Base-by-base conservation (phyloP, 2,329 filamentous ascomycete species). In the Trichophyton simii region DNA sequence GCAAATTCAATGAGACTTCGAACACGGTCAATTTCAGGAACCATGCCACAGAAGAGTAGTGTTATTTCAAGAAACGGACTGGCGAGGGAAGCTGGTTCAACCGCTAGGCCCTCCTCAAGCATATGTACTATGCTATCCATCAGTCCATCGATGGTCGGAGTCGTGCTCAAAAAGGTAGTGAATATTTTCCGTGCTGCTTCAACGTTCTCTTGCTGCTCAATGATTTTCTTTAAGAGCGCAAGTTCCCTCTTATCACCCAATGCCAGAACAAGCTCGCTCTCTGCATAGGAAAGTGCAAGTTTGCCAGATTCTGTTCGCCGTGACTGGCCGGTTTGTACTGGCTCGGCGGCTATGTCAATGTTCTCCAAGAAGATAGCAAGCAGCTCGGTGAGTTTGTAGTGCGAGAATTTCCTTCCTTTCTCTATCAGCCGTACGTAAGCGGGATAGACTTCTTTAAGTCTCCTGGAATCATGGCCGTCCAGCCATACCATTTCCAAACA, bases 401-500 rank as follows among this genome's bases (percentile, higher is more conserved):
- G 72, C 3, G 75, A 76, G 66, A 76, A 79, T 25, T 74, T 75
- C 60, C 77, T 72, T 11, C 77, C 77, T 64, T 77, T 78, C 46
- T 79, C 78, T 3, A 79, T 59, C 46, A 77, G 68, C 25, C 71
- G 72, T 62, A 68, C 65, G 60, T 79, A 78, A 28, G 68, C 66
- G 3, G 73, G 69, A 67, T 86, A 87, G 65, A 84, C 82, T 2
- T 71, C 67, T 2, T 80, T 77, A 28, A 85, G 69, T 7, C 81
- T 79, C 62, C 80, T 74, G 25, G 68, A 69, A 57, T 77, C 74
- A 13, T 74, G 71, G 11, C 75, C 70, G 64, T 88, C 85, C n/a
- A 85, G 80, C 65, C 78, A 78, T 62, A 89, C 76, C 38, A 87
- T 80, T 64, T 81, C 78, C 34, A 88, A 63, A 31, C 83, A 77